Percentiles rank a stretch among this genome's conserved stretches.
Conservation (phyloP, 2,329 filamentous ascomycete species). For the Pezicula radicicola region DNA sequence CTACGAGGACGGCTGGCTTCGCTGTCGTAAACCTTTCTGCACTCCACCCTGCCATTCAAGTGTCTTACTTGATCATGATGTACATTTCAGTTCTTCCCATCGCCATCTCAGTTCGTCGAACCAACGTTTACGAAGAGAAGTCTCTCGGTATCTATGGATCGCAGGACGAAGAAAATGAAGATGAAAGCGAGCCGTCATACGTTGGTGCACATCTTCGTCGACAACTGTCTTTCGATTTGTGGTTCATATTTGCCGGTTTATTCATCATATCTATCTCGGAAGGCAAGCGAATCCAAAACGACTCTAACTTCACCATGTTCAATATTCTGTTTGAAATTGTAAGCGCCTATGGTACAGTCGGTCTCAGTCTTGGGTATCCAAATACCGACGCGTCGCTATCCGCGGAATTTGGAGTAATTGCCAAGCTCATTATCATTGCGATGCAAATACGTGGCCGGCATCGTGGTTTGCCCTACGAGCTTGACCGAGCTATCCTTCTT, state of each 20-base stretch:
- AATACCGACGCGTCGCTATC: conserved; percentile 76
- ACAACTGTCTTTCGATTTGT: conserved; percentile 94
- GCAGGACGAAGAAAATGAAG: conserved; percentile 42
- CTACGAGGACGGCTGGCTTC: conserved; percentile 90
- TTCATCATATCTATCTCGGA: conserved; percentile 93
- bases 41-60: conserved; percentile 87
- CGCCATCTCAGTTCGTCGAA: conserved; percentile 88
- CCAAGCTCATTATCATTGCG: conserved; percentile 63
- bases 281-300: conserved; percentile 63
- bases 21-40: conserved; percentile 72
- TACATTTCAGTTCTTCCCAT: conserved; percentile 98
- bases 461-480: conserved; percentile 64
- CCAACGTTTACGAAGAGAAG: conserved; percentile 95
- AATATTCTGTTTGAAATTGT: conserved; percentile 79
- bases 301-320: conserved; percentile 65
- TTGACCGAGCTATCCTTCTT: conserved; percentile 67
- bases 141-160: conserved; percentile 70
- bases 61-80: conserved; percentile 98
- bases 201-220: conserved; percentile 87
- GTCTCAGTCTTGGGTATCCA: conserved; percentile 81
- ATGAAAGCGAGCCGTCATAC: conserved; percentile 68
- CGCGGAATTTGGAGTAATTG: conserved; percentile 68
- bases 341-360: conserved; percentile 92
- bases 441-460: conserved; percentile 70
- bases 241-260: conserved; percentile 92